A percentile compares a stretch with the other conserved stretches of the same genome.
phyloP scores from a whole-genome alignment of 176 grass and related monocot species.

The Pontederia paniculata region DNA sequence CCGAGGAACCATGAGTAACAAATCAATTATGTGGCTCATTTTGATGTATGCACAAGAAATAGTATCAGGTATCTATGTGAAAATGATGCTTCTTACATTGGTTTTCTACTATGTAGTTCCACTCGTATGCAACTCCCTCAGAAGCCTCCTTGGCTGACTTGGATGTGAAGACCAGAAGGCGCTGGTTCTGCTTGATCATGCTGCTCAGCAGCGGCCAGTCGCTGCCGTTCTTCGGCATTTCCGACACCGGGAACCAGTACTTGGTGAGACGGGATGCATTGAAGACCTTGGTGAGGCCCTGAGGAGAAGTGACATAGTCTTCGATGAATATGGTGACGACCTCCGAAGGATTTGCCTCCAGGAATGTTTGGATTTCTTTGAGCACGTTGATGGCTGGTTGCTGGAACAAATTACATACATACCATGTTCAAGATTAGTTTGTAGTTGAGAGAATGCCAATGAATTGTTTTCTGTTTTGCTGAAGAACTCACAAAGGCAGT shows the following conservation, averaged over 20 bases:
- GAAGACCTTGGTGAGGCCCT: constrained; percentile 28
- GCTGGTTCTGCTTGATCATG: constrained; percentile 47
- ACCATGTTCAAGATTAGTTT: not conserved
- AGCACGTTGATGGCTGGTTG: constrained; percentile 38
- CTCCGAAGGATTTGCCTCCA: constrained; percentile 41
- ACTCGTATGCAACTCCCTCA: constrained; percentile 42
- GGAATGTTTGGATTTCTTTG: constrained; percentile 49
- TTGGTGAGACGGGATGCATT: constrained; percentile 37
- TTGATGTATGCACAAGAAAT: too few relatives aligned
- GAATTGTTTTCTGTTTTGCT: not conserved
- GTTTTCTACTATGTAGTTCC: constrained; percentile 62
- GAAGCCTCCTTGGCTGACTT: constrained; percentile 37
- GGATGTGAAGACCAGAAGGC: constrained; percentile 71
- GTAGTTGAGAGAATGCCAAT: not conserved
- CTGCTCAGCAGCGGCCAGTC: constrained; percentile 61
- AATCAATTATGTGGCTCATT: too few relatives aligned
- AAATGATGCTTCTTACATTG: constrained; percentile 30
- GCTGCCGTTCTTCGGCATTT: constrained; percentile 38
- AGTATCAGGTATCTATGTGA: too few relatives aligned
- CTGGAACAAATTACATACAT: constrained; percentile 19
- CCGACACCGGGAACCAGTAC: constrained; percentile 35
- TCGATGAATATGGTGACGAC: constrained; percentile 75
- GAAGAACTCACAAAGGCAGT: constrained; percentile 55
- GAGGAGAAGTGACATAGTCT: constrained; percentile 43
- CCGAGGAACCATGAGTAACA: too few relatives aligned